These are phyloP conservation scores for Endogone sp. DNA, from an alignment of 192 early-diverging fungal genomes.

Conservation along the genomic window DNA sequence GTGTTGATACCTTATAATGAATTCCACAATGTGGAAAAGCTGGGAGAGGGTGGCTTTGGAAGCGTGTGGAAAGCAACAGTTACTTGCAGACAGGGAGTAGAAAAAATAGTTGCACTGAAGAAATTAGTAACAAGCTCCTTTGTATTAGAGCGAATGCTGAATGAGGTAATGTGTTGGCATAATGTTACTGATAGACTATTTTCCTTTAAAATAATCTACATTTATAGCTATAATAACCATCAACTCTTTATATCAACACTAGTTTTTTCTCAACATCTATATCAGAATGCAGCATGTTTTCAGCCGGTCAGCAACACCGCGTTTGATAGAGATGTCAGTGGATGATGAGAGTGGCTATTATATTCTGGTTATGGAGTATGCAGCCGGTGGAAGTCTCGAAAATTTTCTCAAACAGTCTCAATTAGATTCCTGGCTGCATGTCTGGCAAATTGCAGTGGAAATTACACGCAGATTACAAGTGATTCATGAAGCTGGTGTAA, in stretches of 20 bases:
- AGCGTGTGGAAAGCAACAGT: neutral
- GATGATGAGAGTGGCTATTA: neutral
- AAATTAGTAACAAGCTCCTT: neutral
- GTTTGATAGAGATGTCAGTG: neutral
- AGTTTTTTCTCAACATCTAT: neutral
- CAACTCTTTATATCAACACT: neutral
- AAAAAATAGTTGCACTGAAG: neutral
- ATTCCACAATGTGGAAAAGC: neutral
- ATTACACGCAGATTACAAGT: neutral
- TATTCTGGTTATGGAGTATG: neutral
- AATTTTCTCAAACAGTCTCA: neutral
- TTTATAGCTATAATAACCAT: too few species aligned
- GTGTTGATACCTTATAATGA: neutral
- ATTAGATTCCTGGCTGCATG: neutral
- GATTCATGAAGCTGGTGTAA: neutral
- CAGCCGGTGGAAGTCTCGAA: neutral
- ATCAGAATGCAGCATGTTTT: neutral
- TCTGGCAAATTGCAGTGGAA: neutral
- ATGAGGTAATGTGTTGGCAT: too few species aligned
- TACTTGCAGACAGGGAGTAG: neutral
- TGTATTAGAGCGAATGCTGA: neutral
- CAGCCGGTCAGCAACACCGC: neutral
- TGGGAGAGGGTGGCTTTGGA: neutral
- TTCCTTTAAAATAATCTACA: neutral
- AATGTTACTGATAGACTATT: neutral